Evolutionary conservation across 164 flowering plant species (phyloP), one percentile per base, ranked within the genome.

Genomic region (Vitis labrusca): DNA sequence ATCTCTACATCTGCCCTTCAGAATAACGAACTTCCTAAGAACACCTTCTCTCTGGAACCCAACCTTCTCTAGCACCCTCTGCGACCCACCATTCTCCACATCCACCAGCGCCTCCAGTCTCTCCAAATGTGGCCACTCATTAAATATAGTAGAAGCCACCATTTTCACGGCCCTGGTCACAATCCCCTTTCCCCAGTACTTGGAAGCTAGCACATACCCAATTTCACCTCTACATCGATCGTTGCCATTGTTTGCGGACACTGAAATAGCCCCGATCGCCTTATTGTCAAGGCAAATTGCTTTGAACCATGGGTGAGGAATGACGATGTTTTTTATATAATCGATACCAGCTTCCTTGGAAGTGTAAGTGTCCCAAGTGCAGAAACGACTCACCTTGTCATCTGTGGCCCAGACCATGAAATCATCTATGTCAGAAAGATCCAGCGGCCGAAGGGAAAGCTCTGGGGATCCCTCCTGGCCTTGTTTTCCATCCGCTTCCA

Each of bases 91-190:
- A 70, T 89, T 89, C 8, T 84, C 88, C 16, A 84, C 89, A 68
- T 80, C 88, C 8, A 84, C 97, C 16, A 90, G 49, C 60, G 85
- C 94, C 47, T 90, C 95, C 6, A 90, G 82, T 65, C 95, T 86
- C 75, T 84, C 92, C 77, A 89, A 54, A 67, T 84, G 80, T 2
- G 86, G 77, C 89, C 83, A 1, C 23, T 23, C 23, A 23, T 23
- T 23, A 23, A 23, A 23, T 23, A 23, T 23, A 23, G 23, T 23
- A 23, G 23, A 23, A 23, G 23, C 23, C 23, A 23, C 23, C 23
- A 23, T 23, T 23, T 23, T 23, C 23, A 23, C 23, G 1, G 23
- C 23, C 23, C 23, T 23, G 23, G 23, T 23, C 23, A 1, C 23
- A 23, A 23, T 23, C 23, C 23, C 23, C 23, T 23, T 23, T 23